Conservation (phyloP, 345 rosid species). For the Linum trigynum region DNA sequence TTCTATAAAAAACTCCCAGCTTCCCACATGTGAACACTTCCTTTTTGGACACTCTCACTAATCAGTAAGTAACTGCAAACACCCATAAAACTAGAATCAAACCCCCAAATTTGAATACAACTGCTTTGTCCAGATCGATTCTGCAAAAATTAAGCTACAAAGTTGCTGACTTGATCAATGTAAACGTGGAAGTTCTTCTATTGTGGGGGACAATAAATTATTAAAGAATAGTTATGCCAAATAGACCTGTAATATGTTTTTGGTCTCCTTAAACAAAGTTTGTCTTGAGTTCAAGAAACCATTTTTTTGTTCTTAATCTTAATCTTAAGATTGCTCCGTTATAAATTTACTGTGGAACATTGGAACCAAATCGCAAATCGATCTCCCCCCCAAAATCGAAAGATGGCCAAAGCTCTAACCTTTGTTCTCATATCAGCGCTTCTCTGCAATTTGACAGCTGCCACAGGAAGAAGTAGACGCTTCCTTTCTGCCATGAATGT, state of each 20-base stretch:
- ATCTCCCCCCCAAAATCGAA: neutral
- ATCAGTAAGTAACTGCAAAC: too few relatives aligned
- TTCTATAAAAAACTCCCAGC: too few relatives aligned
- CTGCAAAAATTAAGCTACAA: neutral
- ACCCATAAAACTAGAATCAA: too few relatives aligned
- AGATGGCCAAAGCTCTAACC: neutral
- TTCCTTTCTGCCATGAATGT: neutral
- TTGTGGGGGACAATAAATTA: neutral
- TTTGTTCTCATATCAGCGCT: neutral
- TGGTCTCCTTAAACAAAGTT: neutral
- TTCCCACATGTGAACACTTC: neutral
- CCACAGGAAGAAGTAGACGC: neutral
- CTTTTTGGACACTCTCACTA: neutral
- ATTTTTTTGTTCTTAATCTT: neutral
- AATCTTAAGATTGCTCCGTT: neutral
- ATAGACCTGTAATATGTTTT: neutral
- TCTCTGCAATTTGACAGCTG: neutral
- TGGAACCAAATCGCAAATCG: neutral
- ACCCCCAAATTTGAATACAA: too few relatives aligned
- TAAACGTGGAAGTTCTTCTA: neutral
- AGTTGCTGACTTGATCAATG: neutral
- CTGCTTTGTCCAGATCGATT: neutral
- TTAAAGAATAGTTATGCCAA: neutral
- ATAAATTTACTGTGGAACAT: neutral
- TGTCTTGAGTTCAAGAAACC: neutral